Conservation (phyloP, 768 basidiomycete species). For the Rhodosporidiobolus sp. region DNA sequence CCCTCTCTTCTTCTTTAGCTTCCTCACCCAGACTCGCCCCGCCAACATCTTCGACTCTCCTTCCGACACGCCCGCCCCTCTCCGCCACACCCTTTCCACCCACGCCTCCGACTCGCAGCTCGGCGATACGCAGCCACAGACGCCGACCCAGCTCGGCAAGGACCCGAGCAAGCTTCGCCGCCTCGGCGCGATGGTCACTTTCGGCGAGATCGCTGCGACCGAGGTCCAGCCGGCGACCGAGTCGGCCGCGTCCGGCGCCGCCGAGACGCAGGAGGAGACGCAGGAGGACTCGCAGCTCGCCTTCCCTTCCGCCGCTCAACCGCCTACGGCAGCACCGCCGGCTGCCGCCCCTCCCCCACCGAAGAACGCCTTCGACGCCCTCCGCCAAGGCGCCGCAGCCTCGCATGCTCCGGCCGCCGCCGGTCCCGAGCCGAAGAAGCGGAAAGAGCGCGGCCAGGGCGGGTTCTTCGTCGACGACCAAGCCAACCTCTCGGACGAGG, state of each 20-base stretch:
- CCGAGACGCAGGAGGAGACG: background rate
- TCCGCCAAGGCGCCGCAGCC: constrained; percentile 10
- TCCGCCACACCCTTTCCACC: constrained; percentile 14
- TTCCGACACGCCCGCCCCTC: constrained; percentile 18
- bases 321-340: background rate
- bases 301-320: constrained; percentile 17
- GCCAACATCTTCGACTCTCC: constrained; percentile 35
- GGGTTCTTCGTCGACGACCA: constrained; percentile 27
- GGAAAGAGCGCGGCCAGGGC: background rate
- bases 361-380: constrained; percentile 24
- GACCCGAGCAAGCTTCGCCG: constrained; percentile 18
- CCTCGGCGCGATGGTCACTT: background rate
- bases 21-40: constrained; percentile 38
- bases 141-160: constrained; percentile 18
- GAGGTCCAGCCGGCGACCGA: constrained; percentile 7
- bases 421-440: background rate
- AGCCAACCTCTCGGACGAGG: constrained; percentile 33
- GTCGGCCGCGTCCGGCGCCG: background rate
- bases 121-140: constrained; percentile 25
- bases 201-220: constrained; percentile 3
- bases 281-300: constrained; percentile 21
- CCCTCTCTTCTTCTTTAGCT: background rate
- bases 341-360: background rate
- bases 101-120: constrained; percentile 26
- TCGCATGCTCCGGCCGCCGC: background rate